phyloP scores from a whole-genome alignment of 352 stramenopile genomes.

The Globisporangium viniferum region DNA sequence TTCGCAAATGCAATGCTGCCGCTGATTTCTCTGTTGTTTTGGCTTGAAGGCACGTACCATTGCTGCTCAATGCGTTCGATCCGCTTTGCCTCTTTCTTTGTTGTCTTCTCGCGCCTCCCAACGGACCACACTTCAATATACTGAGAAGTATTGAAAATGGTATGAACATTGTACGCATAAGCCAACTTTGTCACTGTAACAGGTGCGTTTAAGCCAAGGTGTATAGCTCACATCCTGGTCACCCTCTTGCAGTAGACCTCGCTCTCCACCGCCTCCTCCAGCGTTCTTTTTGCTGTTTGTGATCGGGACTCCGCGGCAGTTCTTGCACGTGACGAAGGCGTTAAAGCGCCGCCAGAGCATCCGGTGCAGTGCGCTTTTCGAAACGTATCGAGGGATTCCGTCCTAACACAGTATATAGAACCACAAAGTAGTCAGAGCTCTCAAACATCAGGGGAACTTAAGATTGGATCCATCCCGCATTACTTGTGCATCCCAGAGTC shows the following conservation, averaged over 20 bases:
- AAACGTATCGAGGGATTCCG: conserved; percentile 57
- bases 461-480: background rate
- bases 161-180: too few relatives aligned
- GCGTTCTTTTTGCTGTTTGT: conserved; percentile 16
- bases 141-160: conserved; percentile 17
- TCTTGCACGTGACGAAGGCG: conserved; percentile 66
- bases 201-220: background rate
- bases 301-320: conserved; percentile 55
- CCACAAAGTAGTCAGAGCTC: too few relatives aligned
- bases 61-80: conserved; percentile 43
- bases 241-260: background rate
- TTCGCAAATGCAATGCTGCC: too few relatives aligned
- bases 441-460: too few relatives aligned
- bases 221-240: conserved; percentile 23
- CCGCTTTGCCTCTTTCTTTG: conserved; percentile 41
- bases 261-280: background rate
- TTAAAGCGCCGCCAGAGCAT: conserved; percentile 71
- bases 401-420: conserved; percentile 26
- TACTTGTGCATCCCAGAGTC: conserved; percentile 65
- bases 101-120: conserved; percentile 30
- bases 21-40: too few relatives aligned
- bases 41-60: conserved; percentile 27
- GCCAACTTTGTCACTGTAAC: too few relatives aligned
- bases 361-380: conserved; percentile 36
- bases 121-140: conserved; percentile 67